Evolutionary conservation across 2,329 filamentous ascomycete genomes (phyloP).

Genomic region (Ophiosphaerella narmari): DNA sequence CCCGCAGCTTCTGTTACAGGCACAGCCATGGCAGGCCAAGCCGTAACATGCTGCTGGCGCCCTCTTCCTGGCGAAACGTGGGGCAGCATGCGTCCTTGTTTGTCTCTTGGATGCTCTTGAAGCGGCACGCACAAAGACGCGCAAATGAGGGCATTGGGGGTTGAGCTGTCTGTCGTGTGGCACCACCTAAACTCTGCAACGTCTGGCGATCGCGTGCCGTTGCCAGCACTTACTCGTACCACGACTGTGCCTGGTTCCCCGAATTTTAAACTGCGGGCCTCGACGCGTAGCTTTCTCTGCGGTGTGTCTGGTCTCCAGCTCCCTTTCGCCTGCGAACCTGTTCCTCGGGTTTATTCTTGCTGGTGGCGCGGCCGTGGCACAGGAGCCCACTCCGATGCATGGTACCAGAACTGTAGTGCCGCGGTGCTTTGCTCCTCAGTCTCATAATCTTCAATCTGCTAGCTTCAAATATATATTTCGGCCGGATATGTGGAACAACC

Average conservation of each 20-base stretch:
- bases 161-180: conserved; percentile 6
- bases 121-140: neutral
- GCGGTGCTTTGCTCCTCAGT: too few relatives aligned
- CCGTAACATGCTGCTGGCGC: neutral
- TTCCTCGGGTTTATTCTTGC: conserved; percentile 17
- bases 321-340: conserved; percentile 24
- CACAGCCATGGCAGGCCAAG: neutral
- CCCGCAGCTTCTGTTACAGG: conserved; percentile 8
- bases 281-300: conserved; percentile 22
- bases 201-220: conserved; percentile 16
- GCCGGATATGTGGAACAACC: neutral
- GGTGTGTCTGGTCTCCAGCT: conserved; percentile 13
- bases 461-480: neutral
- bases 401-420: neutral
- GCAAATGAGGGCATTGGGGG: conserved; percentile 3
- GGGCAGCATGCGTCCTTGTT: conserved; percentile 12
- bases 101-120: neutral
- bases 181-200: too few relatives aligned
- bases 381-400: conserved; percentile 15
- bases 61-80: conserved; percentile 13
- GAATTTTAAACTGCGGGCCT: conserved; percentile 41
- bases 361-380: conserved; percentile 23
- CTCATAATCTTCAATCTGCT: neutral
- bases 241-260: conserved; percentile 3
- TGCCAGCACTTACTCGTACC: conserved; percentile 3